Base-by-base conservation (phyloP, 306 rosid genomes). In the Vigna radiata region DNA sequence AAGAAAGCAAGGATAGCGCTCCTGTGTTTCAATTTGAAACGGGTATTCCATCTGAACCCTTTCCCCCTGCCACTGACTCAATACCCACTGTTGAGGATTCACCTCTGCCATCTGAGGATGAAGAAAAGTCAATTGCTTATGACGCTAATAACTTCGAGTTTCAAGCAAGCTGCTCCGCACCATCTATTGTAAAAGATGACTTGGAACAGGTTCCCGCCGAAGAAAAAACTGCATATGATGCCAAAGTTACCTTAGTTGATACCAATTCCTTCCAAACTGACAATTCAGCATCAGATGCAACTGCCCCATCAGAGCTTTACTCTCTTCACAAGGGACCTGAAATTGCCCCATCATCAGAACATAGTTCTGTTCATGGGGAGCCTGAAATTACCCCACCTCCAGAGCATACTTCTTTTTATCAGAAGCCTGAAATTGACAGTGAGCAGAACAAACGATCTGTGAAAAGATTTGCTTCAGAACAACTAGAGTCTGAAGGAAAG, bases 401-500 rank as follows among this genome's bases (percentile, higher is more conserved):
- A 69, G 92, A 82, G 83, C 62, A 66, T 73, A 76, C 71, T 72
- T 75, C 89, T 73, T 59, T 53, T 73, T 75, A 79, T 33, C 88
- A 25, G 78, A 83, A 82, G 69, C 85, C 78, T 81, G 94, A 83
- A 79, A 69, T 67, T 13, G 89, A 86, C 61, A 74, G 56, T 59
- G 91, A 89, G 37, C 89, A 81, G 73, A 82, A 72, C 43, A 84
- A 85, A 74, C 88, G 70, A 76, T 85, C 95, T 68, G 70, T 63
- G 77, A 82, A 90, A 82, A 81, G 90, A 80, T 19, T 79, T 78
- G 89, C 91, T 71, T 68, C 95, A 1, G 93, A 94, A 25, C 81
- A 83, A 80, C 85, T 86, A 46, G 97, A 94, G 85, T 76, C 88
- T n/a, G 98, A 91, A 48, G 90, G 83, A 33, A 88, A 82, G 69